phyloP scores from a whole-genome alignment of 2,329 filamentous ascomycete species.

The Phoma sp. region DNA sequence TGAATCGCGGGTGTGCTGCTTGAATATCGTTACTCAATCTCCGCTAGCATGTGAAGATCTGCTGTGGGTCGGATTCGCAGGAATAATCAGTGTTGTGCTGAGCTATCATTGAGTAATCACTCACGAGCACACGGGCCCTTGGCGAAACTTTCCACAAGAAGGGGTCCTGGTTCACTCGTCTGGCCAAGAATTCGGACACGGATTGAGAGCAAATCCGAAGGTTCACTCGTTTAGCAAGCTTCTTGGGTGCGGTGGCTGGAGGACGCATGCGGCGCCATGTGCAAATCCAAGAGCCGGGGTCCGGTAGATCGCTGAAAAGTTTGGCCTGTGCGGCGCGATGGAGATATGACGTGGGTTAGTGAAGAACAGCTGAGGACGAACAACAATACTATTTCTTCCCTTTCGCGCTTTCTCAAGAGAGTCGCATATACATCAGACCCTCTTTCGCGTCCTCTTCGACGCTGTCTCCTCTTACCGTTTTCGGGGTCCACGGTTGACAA shows the following conservation, averaged over 20 bases:
- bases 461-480: not conserved
- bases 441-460: not conserved
- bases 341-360: constrained; percentile 11
- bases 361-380: not conserved
- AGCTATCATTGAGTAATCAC: not conserved
- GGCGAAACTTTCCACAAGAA: not conserved
- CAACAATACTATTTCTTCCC: not conserved
- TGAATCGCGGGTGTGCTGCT: not conserved
- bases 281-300: not conserved
- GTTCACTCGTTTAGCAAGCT: not conserved
- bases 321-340: constrained; percentile 7
- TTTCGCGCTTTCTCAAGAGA: not conserved
- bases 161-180: not conserved
- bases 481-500: constrained; percentile 2
- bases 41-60: not conserved
- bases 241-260: constrained; percentile 3
- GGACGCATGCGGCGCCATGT: constrained; percentile 1
- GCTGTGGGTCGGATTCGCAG: too few species aligned
- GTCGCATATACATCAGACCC: not conserved
- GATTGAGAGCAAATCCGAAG: constrained; percentile 3
- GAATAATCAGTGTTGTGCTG: not conserved
- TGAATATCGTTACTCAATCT: not conserved
- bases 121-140: not conserved
- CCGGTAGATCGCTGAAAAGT: constrained; percentile 7
- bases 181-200: constrained; percentile 2